Percentiles rank a stretch among this genome's conserved stretches.
These are phyloP conservation scores for Termitomyces sp. DNA, from an alignment of 768 basidiomycete genomes.

Conservation along the genomic window DNA sequence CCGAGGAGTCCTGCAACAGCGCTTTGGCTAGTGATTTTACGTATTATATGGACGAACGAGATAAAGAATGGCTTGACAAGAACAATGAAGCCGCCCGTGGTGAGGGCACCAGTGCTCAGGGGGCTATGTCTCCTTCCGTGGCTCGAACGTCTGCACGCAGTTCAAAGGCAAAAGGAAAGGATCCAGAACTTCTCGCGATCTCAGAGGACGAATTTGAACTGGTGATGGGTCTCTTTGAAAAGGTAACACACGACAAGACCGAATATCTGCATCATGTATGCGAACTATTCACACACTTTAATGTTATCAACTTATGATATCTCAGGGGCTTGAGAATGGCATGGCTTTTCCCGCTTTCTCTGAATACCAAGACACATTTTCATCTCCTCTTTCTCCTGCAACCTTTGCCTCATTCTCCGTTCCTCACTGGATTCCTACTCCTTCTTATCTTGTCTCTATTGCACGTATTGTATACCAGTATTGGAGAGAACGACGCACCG, in stretches of 20 bases:
- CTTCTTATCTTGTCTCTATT: constrained; percentile 58
- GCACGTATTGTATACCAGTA: constrained; percentile 79
- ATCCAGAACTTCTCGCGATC: constrained; percentile 67
- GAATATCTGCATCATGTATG: constrained; percentile 88
- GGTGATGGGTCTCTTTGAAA: constrained; percentile 93
- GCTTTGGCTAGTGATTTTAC: constrained; percentile 72
- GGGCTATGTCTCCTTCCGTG: background rate
- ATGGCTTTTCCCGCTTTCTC: constrained; percentile 72
- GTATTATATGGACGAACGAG: constrained; percentile 95
- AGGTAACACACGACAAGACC: constrained; percentile 81
- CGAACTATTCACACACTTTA: constrained; percentile 13
- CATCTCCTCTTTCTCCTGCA: constrained; percentile 50
- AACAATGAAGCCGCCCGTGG: constrained; percentile 83
- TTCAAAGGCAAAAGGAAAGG: constrained; percentile 75
- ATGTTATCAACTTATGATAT: constrained; percentile 4
- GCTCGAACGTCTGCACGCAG: background rate
- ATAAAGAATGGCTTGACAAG: constrained; percentile 90
- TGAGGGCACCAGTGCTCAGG: background rate
- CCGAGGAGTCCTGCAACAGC: constrained; percentile 66
- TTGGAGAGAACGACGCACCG: constrained; percentile 83
- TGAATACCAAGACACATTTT: constrained; percentile 71
- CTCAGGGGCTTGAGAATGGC: constrained; percentile 60
- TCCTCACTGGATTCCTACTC: constrained; percentile 66
- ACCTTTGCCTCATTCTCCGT: constrained; percentile 66
- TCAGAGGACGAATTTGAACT: constrained; percentile 92